Conservation (phyloP, 2,329 filamentous ascomycete species). For the Nothophaeocryptopus gaeumannii region DNA sequence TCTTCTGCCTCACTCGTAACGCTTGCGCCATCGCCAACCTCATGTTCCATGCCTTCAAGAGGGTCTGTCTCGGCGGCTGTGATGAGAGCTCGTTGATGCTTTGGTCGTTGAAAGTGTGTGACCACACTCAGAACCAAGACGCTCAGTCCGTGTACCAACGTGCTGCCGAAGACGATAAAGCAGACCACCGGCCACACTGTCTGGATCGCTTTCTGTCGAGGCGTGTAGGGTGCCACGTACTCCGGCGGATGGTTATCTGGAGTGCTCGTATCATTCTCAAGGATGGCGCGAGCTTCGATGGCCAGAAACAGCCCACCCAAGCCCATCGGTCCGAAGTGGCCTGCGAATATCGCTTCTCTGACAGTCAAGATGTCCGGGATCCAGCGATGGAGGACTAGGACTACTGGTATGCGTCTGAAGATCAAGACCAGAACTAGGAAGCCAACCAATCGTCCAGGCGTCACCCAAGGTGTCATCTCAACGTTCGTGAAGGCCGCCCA, state of each 20-base stretch:
- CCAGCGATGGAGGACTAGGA: slow-evolving; percentile 48
- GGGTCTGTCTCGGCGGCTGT: slow-evolving; percentile 52
- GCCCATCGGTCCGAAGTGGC: slow-evolving; percentile 59
- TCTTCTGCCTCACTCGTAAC: slow-evolving; percentile 27
- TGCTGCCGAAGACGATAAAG: slow-evolving; percentile 54
- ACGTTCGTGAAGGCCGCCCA: slow-evolving; percentile 45
- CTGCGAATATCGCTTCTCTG: slow-evolving; percentile 54
- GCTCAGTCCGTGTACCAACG: slow-evolving; percentile 54
- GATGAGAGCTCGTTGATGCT: slow-evolving; percentile 49
- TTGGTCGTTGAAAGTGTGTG: slow-evolving; percentile 47
- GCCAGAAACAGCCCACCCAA: slow-evolving; percentile 56
- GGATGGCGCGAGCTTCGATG: slow-evolving; percentile 53
- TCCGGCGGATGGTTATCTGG: slow-evolving; percentile 46
- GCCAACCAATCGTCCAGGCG: slow-evolving; percentile 43
- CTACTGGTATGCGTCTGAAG: slow-evolving; percentile 53
- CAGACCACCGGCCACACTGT: slow-evolving; percentile 56
- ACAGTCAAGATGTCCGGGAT: slow-evolving; percentile 51
- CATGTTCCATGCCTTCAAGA: slow-evolving; percentile 51
- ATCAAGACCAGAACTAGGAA: slow-evolving; percentile 50
- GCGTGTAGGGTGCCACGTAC: slow-evolving; percentile 32
- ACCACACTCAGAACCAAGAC: slow-evolving; percentile 51
- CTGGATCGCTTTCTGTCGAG: slow-evolving; percentile 41
- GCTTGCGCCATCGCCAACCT: slow-evolving; percentile 37
- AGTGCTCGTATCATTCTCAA: slow-evolving; percentile 49
- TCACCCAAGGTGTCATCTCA: slow-evolving; percentile 41